Base-by-base conservation (phyloP, 352 stramenopile species). In the Phytophthora megakarya region DNA sequence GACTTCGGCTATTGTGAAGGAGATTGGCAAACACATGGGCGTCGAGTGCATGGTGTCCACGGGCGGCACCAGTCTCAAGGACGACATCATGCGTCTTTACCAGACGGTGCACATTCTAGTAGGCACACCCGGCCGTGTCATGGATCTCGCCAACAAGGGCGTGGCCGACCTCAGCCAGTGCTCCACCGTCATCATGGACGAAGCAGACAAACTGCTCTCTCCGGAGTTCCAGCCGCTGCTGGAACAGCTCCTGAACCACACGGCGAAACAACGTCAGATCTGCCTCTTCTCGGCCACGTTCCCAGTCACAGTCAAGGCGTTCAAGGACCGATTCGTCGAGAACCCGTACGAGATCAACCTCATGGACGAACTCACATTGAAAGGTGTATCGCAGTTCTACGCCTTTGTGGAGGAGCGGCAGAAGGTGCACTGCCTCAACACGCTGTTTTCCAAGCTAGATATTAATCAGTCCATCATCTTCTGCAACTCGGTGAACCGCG, bases 391-490 rank as follows among this genome's bases (percentile, higher is more conserved):
- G 8, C 97, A 99, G 86, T 99, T 98, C 73, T 99, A 99, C 76
- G 97, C 97, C 33, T 99, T 99, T 65, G 97, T 99, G 25, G 97
- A 99, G 75, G 98, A 99, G 70, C 86, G 96, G 25, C 96, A 99
- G 77, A 99, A 99, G 81, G 97, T 99, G 30, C 96, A 99, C 70
- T 99, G 97, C 77, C 90, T 99, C 55, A 99, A 99, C 87, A 99
- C 97, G 52, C 92, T 99, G 19, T 99, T 99, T 76, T 98, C 95
- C 50, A 98, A 98, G 72, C 83, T 99, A 13, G 97, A 99, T 73
- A 98, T 99, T 68, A 99, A 99, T 74, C 98, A 99, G 85, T 98
- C 90, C 65, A 99, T 99, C 76, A 99, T 99, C 63, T 99, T 99
- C 70, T 99, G 97, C 76, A 99, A 99, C 81, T 99, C 95, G 60